Base-by-base conservation (phyloP, 2,329 filamentous ascomycete species). In the Dothiorella sarmentorum region DNA sequence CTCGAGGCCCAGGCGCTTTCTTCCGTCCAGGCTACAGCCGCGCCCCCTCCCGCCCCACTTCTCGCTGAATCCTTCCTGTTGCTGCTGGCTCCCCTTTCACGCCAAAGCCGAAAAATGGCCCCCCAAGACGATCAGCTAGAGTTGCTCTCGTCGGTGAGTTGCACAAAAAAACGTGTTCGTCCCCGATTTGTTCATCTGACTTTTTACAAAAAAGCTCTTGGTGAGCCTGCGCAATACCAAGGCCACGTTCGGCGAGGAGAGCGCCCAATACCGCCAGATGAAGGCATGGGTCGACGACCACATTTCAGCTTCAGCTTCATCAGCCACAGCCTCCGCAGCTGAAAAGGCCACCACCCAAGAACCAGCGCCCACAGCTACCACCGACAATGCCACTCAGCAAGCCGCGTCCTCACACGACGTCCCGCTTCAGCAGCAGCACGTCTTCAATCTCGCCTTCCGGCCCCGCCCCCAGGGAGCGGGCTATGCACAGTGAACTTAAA, bases 161-260 rank as follows among this genome's bases (percentile, higher is more conserved):
- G n/a, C n/a, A n/a, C n/a, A n/a, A n/a, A n/a, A n/a, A n/a, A 52
- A 17, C 15, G 15, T 37, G 15, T 20, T 13, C 31, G 33, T 20
- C 31, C 47, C 15, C 33, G n/a, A 17, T 18, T 27, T 18, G 40
- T 11, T 27, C 20, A 10, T 51, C 53, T 60, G 57, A 60, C 58
- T 10, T n/a, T 20, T 4, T n/a, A 15, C 3, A 24, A 40, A n/a
- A n/a, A n/a, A 73, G 71, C 65, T 73, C 7, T 63, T 72, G 49
- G 66, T 67, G 4, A 72, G 69, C 6, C 65, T 73, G 20, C 71
- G 69, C 59, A 73, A 73, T 35, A 64, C 68, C 9, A 64, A 67
- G 6, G 56, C 68, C 10, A 72, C 71, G 1, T 72, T 73, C 56
- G 70, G 71, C 5, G 56, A 64, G 1, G 11, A 61, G 1, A 73